phyloP scores from a whole-genome alignment of 2,329 filamentous ascomycete genomes.

The Fusarium sp. region DNA sequence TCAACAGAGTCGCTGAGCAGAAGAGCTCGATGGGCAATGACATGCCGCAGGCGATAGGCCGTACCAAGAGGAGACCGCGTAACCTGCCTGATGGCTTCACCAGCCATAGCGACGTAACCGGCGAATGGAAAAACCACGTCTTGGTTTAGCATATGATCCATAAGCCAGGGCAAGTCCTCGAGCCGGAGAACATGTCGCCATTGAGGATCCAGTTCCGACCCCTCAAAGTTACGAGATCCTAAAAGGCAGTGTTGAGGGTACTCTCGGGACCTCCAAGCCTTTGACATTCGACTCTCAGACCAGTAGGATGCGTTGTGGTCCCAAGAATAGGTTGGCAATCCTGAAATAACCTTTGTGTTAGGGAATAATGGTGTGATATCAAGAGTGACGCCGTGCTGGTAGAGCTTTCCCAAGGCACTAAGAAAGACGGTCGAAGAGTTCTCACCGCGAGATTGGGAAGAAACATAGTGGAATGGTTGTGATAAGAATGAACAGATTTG shows the following conservation, averaged over 20 bases:
- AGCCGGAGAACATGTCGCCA: constrained; percentile 42
- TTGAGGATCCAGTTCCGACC: constrained; percentile 34
- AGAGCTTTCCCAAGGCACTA: background rate
- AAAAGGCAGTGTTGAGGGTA: constrained; percentile 52
- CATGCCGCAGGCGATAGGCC: constrained; percentile 1
- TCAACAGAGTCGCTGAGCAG: background rate
- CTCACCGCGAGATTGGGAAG: background rate
- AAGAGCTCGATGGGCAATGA: constrained; percentile 2
- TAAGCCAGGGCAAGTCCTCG: constrained; percentile 49
- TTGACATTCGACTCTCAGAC: constrained; percentile 45
- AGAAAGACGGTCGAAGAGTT: background rate
- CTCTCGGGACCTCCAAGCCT: constrained; percentile 42
- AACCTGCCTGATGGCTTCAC: constrained; percentile 48
- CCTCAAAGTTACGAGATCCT: constrained; percentile 41
- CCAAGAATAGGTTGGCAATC: constrained; percentile 51
- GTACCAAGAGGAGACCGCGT: background rate
- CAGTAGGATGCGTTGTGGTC: constrained; percentile 50
- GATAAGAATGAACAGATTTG: constrained; percentile 14
- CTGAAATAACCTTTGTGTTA: constrained; percentile 34
- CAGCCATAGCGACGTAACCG: constrained; percentile 52
- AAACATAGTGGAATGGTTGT: background rate
- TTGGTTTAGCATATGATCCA: constrained; percentile 48
- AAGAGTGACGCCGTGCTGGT: background rate
- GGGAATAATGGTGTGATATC: constrained; percentile 18
- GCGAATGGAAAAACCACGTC: constrained; percentile 38